Percentiles rank a stretch among this genome's conserved stretches.
Conservation (phyloP, 257 asterid genomes). For the Eustoma russellianum region DNA sequence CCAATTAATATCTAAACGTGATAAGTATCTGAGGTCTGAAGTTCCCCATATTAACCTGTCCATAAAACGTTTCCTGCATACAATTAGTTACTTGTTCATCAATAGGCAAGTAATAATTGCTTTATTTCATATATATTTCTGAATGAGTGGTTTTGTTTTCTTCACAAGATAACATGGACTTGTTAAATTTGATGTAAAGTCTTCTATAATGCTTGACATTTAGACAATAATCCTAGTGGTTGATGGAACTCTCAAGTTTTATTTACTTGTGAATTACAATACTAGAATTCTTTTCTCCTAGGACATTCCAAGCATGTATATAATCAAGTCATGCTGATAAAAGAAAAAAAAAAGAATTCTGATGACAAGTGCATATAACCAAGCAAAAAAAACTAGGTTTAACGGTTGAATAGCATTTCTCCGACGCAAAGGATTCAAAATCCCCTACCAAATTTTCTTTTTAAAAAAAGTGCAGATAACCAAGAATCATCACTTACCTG, state of each 20-base stretch:
- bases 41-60: slow-evolving; percentile 72
- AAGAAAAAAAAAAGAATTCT: background rate
- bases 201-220: too few relatives aligned
- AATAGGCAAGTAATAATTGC: background rate
- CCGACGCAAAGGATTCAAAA: too few relatives aligned
- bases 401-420: too few relatives aligned
- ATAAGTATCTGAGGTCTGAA: slow-evolving; percentile 54
- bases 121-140: background rate
- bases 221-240: too few relatives aligned
- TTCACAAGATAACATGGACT: too few relatives aligned
- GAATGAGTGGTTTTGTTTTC: background rate
- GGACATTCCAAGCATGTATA: background rate
- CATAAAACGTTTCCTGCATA: slow-evolving; percentile 67
- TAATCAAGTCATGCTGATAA: background rate
- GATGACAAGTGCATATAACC: too few relatives aligned
- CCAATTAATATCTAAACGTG: slow-evolving; percentile 45
- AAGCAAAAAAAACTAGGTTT: too few relatives aligned
- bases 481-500: slow-evolving; percentile 22
- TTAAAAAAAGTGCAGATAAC: too few relatives aligned
- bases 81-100: slow-evolving; percentile 15
- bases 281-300: background rate
- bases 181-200: too few relatives aligned
- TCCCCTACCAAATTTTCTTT: too few relatives aligned
- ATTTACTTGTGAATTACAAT: too few relatives aligned
- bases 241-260: too few relatives aligned